Evolutionary conservation across 164 flowering plant species (phyloP).

Genomic region (Vitis cinerea): DNA sequence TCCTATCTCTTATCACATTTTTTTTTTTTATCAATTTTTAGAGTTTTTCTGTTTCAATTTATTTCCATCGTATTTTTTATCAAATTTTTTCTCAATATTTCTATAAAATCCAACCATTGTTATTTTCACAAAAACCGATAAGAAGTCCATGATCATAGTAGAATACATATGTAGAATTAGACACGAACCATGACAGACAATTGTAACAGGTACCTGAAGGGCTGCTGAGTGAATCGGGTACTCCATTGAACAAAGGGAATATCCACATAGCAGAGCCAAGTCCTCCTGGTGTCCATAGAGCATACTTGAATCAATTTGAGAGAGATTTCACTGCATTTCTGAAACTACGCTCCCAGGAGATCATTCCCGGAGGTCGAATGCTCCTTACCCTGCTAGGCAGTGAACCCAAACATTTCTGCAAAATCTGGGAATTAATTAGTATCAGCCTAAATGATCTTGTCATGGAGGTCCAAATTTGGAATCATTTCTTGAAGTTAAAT

Average conservation of each 20-base stretch:
- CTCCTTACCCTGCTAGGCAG: slow-evolving; percentile 4
- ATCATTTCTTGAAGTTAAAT: background rate
- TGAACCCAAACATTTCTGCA: background rate
- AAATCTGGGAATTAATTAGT: background rate
- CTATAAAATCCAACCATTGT: too few relatives aligned
- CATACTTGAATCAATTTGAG: slow-evolving; percentile 14
- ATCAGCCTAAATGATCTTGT: slow-evolving; percentile 10
- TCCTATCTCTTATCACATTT: too few relatives aligned
- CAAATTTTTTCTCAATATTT: background rate
- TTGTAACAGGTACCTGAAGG: slow-evolving; percentile 10
- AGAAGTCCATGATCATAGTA: too few relatives aligned
- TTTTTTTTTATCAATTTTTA: background rate
- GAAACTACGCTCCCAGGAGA: slow-evolving; percentile 4
- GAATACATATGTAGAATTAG: too few relatives aligned
- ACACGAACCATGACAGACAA: too few relatives aligned
- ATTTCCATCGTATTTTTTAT: background rate
- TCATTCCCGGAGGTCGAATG: slow-evolving; percentile 14
- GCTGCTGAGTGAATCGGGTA: background rate
- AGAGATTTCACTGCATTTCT: slow-evolving; percentile 8
- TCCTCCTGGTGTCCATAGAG: background rate
- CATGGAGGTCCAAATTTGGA: slow-evolving; percentile 7
- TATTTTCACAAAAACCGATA: too few relatives aligned
- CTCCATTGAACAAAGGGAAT: slow-evolving; percentile 11
- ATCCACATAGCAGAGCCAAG: slow-evolving; percentile 11
- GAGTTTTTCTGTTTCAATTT: background rate